A percentile compares a stretch with the other conserved stretches of the same genome.
Conservation (phyloP, 805 yeast species). For the Pichia manshurica region DNA sequence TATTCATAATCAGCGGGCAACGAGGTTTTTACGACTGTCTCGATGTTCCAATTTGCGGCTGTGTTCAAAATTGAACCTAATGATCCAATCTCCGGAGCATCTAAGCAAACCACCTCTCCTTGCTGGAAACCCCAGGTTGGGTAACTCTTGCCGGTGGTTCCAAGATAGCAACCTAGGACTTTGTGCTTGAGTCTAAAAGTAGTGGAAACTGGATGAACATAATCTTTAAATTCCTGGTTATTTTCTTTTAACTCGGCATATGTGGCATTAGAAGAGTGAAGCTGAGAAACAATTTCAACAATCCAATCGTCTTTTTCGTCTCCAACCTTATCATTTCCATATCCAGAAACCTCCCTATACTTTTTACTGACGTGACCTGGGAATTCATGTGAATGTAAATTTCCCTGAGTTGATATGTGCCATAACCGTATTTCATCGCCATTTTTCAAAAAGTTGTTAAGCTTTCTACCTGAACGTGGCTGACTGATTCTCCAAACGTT, state of each 20-base stretch:
- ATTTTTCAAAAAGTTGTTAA: conserved; percentile 37
- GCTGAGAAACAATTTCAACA: conserved; percentile 60
- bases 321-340: conserved; percentile 60
- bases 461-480: conserved; percentile 29
- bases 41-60: conserved; percentile 78
- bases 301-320: conserved; percentile 76
- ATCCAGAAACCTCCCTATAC: conserved; percentile 59
- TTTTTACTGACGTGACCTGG: conserved; percentile 54
- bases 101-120: conserved; percentile 76
- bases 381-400: conserved; percentile 67
- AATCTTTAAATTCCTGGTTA: conserved; percentile 39
- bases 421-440: conserved; percentile 58
- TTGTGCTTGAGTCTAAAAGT: conserved; percentile 70
- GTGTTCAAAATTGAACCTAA: conserved; percentile 37
- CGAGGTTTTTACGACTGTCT: conserved; percentile 53
- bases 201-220: conserved; percentile 76
- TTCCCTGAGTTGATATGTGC: conserved; percentile 57
- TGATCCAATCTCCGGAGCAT: conserved; percentile 37
- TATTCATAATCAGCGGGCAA: conserved; percentile 33
- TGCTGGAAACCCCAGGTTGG: conserved; percentile 99
- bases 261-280: conserved; percentile 26
- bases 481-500: conserved; percentile 58
- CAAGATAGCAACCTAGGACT: conserved; percentile 73
- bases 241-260: conserved; percentile 24
- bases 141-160: conserved; percentile 71